Evolutionary conservation across 2,329 filamentous ascomycete species (phyloP).

Genomic region (Gaeumannomyces sp.): DNA sequence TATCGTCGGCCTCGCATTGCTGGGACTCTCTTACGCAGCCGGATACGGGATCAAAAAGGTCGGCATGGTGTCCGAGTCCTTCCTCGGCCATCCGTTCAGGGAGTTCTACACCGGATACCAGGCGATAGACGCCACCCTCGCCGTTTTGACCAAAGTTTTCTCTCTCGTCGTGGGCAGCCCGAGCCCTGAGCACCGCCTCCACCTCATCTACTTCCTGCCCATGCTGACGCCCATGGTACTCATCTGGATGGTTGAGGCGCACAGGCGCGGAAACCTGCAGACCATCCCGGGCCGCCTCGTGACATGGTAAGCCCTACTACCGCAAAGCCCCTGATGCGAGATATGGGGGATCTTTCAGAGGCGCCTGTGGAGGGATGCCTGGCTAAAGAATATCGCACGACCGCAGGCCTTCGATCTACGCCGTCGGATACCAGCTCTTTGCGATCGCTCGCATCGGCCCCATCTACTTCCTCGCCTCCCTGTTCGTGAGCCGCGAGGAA

Average conservation of each 20-base stretch:
- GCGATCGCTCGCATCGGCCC: slow-evolving; percentile 6
- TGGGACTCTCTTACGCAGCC: not conserved
- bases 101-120: slow-evolving; percentile 10
- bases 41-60: not conserved
- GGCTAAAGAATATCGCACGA: too few species aligned
- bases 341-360: too few species aligned
- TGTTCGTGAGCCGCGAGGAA: not conserved
- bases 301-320: not conserved
- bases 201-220: slow-evolving; percentile 11
- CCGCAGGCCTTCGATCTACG: slow-evolving; percentile 2
- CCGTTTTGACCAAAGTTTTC: slow-evolving; percentile 11
- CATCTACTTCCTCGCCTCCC: slow-evolving; percentile 8
- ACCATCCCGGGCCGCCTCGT: not conserved
- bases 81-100: slow-evolving; percentile 6
- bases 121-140: slow-evolving; percentile 11
- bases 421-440: not conserved
- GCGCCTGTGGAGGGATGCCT: too few species aligned
- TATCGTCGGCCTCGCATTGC: not conserved
- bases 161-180: slow-evolving; percentile 9
- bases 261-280: slow-evolving; percentile 12
- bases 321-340: too few species aligned
- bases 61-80: not conserved
- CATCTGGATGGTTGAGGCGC: slow-evolving; percentile 14
- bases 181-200: slow-evolving; percentile 8
- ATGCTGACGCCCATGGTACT: slow-evolving; percentile 9